These are phyloP conservation scores for Ustilago vetiveriae DNA, from an alignment of 1,284 basidiomycete genomes.

Conservation along the genomic window DNA sequence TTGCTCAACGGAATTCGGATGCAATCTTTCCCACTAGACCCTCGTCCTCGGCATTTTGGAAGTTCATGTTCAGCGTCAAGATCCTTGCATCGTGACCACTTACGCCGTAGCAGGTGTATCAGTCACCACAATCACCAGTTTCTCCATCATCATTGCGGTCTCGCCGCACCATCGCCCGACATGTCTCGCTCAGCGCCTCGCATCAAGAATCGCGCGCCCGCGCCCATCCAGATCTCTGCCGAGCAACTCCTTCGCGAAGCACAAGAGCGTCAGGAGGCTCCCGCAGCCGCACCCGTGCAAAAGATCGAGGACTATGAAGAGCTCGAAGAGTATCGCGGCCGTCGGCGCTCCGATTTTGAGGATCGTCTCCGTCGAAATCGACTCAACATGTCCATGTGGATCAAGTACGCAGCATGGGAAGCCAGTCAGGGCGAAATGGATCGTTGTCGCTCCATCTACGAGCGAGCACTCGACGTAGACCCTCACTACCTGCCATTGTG, in stretches of 20 bases:
- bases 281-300: conserved; percentile 72
- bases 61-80: no score
- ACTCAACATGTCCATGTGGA: conserved; percentile 73
- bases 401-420: conserved; percentile 76
- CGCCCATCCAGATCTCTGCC: conserved; percentile 94
- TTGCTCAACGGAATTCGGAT: no score
- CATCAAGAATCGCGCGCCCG: conserved; percentile 93
- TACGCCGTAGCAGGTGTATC: no score
- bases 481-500: conserved; percentile 87
- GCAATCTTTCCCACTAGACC: not conserved
- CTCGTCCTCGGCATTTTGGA: not conserved
- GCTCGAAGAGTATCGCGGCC: conserved; percentile 90
- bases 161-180: conserved; percentile 37
- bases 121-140: no score
- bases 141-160: not conserved
- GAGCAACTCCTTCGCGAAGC: conserved; percentile 97
- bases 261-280: conserved; percentile 93
- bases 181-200: conserved; percentile 69
- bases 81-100: no score
- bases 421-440: conserved; percentile 87
- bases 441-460: conserved; percentile 85
- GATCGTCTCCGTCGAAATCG: conserved; percentile 90
- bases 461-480: conserved; percentile 95
- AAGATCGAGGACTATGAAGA: conserved; percentile 94
- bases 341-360: conserved; percentile 96